A percentile compares a stretch with the other conserved stretches of the same genome.
Evolutionary conservation across 208 protist species (phyloP).

Genomic region (Spongospora subterranea): DNA sequence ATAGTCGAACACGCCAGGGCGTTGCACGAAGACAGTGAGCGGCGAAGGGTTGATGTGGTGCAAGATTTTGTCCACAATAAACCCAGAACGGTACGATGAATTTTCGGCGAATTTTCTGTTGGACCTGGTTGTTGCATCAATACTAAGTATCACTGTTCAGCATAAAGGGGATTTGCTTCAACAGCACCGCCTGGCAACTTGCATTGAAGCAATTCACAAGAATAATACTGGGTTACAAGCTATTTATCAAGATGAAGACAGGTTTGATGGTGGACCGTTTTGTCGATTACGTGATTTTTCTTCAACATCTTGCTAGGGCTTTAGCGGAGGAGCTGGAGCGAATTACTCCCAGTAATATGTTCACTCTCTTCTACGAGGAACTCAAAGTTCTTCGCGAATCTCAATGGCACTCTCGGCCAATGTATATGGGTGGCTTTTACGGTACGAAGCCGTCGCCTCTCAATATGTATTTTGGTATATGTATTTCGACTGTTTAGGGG

Average conservation of each 20-base stretch:
- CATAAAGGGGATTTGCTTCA: slow-evolving; percentile 51
- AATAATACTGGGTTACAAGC: background rate
- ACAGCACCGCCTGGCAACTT: background rate
- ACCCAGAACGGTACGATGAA: slow-evolving; percentile 21
- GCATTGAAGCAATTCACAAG: background rate
- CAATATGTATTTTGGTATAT: background rate
- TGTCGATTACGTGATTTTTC: background rate
- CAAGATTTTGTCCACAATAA: slow-evolving; percentile 57
- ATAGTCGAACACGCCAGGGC: slow-evolving; percentile 58
- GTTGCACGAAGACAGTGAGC: slow-evolving; percentile 64
- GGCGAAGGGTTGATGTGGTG: slow-evolving; percentile 48
- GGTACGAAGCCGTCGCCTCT: background rate
- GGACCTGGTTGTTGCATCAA: background rate
- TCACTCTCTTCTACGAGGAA: slow-evolving; percentile 24
- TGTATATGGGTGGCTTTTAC: background rate
- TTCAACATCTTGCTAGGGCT: background rate
- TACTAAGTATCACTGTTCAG: background rate
- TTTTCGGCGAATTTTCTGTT: no score
- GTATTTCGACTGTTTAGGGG: background rate
- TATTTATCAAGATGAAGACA: slow-evolving; percentile 48
- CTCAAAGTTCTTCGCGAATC: background rate
- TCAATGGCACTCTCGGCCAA: background rate
- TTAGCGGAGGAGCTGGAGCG: slow-evolving; percentile 33
- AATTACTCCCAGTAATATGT: background rate
- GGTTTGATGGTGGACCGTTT: background rate